These are phyloP conservation scores for Cercospora sesami DNA, from an alignment of 2,329 filamentous ascomycete genomes.

Conservation along the genomic window DNA sequence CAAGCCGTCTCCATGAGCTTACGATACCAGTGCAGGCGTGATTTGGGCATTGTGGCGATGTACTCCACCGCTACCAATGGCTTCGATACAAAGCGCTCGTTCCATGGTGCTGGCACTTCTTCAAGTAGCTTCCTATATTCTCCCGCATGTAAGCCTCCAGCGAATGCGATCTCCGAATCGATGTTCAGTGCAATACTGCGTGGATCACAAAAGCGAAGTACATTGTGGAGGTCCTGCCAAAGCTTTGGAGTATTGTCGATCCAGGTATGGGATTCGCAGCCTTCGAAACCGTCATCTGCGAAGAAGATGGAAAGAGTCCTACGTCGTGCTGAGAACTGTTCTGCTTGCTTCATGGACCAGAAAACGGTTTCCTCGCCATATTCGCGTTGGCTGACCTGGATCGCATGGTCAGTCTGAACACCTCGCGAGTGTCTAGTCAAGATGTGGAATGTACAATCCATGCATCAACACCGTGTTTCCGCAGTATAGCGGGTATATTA, in stretches of 20 bases:
- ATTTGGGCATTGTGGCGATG: slow-evolving; percentile 25
- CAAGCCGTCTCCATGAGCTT: slow-evolving; percentile 27
- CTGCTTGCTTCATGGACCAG: slow-evolving; percentile 29
- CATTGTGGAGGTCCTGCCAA: slow-evolving; percentile 15
- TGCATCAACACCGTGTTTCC: slow-evolving; percentile 26
- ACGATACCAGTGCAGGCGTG: slow-evolving; percentile 23
- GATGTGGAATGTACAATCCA: slow-evolving; percentile 21
- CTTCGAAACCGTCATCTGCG: slow-evolving; percentile 8
- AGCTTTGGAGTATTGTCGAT: slow-evolving; percentile 26
- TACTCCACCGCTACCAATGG: slow-evolving; percentile 28
- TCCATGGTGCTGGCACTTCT: slow-evolving; percentile 18
- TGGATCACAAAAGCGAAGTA: slow-evolving; percentile 19
- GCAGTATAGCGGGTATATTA: slow-evolving; percentile 22
- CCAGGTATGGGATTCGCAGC: slow-evolving; percentile 18
- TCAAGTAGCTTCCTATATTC: slow-evolving; percentile 14
- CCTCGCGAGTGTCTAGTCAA: background rate
- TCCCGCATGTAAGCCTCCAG: slow-evolving; percentile 24
- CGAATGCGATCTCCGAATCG: slow-evolving; percentile 26
- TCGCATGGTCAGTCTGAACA: background rate
- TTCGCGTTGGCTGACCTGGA: slow-evolving; percentile 26
- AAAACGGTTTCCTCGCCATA: slow-evolving; percentile 30
- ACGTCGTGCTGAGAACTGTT: slow-evolving; percentile 27
- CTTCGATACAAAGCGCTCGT: slow-evolving; percentile 15
- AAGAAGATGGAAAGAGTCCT: slow-evolving; percentile 27
- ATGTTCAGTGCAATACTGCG: slow-evolving; percentile 21